Conservation (phyloP, 352 stramenopile genomes). For the Phytopythium kandeliae region DNA sequence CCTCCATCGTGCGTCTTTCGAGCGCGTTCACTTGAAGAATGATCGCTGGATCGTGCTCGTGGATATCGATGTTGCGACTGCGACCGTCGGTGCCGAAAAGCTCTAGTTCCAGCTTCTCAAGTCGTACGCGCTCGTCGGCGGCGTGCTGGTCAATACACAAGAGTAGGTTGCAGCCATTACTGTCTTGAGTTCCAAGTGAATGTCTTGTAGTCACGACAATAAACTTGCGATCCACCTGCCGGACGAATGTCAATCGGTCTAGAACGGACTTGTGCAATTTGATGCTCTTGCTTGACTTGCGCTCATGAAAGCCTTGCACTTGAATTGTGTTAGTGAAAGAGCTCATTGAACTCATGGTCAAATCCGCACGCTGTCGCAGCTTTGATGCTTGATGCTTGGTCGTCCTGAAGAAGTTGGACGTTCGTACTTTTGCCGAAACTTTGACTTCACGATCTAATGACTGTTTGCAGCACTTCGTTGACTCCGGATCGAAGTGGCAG, state of each 20-base stretch:
- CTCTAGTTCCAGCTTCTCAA: slow-evolving; percentile 77
- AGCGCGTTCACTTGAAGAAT: slow-evolving; percentile 44
- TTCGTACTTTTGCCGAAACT: not conserved
- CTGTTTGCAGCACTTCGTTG: not conserved
- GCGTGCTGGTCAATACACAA: slow-evolving; percentile 90
- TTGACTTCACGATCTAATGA: not conserved
- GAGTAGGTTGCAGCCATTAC: slow-evolving; percentile 20
- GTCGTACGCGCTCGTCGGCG: slow-evolving; percentile 82
- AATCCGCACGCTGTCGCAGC: not conserved
- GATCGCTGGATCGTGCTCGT: slow-evolving; percentile 43
- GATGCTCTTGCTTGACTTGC: slow-evolving; percentile 15
- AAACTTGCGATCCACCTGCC: slow-evolving; percentile 90
- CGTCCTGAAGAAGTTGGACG: not conserved
- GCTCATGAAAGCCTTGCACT: slow-evolving; percentile 14
- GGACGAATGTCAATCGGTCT: slow-evolving; percentile 61
- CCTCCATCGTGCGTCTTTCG: slow-evolving; percentile 35
- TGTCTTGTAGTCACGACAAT: slow-evolving; percentile 63
- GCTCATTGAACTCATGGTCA: not conserved
- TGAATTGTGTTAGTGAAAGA: slow-evolving; percentile 9
- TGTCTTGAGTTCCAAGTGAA: not conserved
- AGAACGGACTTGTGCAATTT: slow-evolving; percentile 74
- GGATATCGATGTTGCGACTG: slow-evolving; percentile 45
- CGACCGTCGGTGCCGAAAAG: slow-evolving; percentile 56
- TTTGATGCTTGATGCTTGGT: not conserved
- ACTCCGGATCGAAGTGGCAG: not conserved